Base-by-base conservation (phyloP, 2,329 filamentous ascomycete genomes). In the Fusarium sambucinum region DNA sequence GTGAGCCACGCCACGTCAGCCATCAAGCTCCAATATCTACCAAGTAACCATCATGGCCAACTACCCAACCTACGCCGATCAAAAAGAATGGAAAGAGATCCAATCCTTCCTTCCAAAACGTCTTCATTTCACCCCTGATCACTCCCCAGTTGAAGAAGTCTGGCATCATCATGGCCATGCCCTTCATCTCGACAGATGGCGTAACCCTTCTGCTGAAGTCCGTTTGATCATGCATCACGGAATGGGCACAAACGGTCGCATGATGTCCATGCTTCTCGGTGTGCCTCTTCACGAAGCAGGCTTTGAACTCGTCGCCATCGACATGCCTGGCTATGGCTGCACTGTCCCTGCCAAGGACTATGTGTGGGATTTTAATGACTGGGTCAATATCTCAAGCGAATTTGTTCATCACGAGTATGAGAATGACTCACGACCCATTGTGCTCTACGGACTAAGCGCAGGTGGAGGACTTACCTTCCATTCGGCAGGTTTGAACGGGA, bases 211-310 rank as follows among this genome's bases (percentile, higher is more conserved):
- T 9, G 58, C 59, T 3, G 14, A 12, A 13, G 7, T 35, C 14
- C 38, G 59, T 10, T 14, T 63, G 6, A 57, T 63, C 14, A 25
- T 63, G 32, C 58, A 63, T 23, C 58, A 63, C 3, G 59, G 59
- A 0, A 48, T 63, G 58, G 59, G 59, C 5, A 63, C 59, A 9
- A 63, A 63, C 9, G 42, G 59, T 0, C 59, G 59, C 9, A 63
- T 63, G 59, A 63, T 63, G 58, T 56, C 59, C 5, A 63, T 56
- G 50, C 21, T 63, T 7, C 59, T 63, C 4, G 59, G 59, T 6
- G 50, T 63, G 0, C 58, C 59, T 5, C 59, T 63, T 1, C 59
- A 63, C n/a, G 17, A 44, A 38, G 58, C 48, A 10, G 58, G 58
- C 0, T 50, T 48, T 7, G 58, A 63, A 21, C 32, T 63, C 8